These are phyloP conservation scores for Hypericum androsaemum DNA, from an alignment of 345 rosid genomes.

Conservation along the genomic window DNA sequence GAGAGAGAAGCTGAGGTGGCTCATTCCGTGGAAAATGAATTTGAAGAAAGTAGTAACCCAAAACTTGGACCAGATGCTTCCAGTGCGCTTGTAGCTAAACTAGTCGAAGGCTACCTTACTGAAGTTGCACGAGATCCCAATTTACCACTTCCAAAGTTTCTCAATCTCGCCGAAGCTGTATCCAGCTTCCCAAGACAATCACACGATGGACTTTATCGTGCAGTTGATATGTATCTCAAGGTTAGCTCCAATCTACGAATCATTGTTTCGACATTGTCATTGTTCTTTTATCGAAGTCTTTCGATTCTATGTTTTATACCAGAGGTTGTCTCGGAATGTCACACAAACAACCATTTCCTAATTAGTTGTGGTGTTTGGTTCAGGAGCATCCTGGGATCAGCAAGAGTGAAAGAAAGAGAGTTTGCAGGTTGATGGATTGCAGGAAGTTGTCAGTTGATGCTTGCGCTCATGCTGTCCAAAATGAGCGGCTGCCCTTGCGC, in stretches of 20 bases:
- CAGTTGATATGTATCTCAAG: conserved; percentile 28
- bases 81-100: conserved; percentile 18
- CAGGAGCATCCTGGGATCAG: conserved; percentile 28
- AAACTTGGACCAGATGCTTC: conserved; percentile 21
- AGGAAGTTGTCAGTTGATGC: conserved; percentile 26
- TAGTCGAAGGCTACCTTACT: conserved; percentile 26
- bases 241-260: conserved; percentile 4
- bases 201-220: conserved; percentile 25
- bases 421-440: conserved; percentile 27
- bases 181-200: conserved; percentile 21
- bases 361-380: neutral
- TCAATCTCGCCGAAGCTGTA: conserved; percentile 18
- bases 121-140: conserved; percentile 22
- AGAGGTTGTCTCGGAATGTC: too few relatives aligned
- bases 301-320: too few relatives aligned
- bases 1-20: neutral
- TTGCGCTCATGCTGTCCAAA: conserved; percentile 24
- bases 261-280: neutral
- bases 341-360: too few relatives aligned
- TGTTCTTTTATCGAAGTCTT: too few relatives aligned
- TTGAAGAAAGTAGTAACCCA: conserved; percentile 14
- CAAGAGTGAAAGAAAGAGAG: conserved; percentile 27
- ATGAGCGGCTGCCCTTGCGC: conserved; percentile 25
- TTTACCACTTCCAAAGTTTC: conserved; percentile 19
- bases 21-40: conserved; percentile 10